A percentile compares a stretch with the other conserved stretches of the same genome.
These are phyloP conservation scores for Thraustochytrium striatum DNA, from an alignment of 352 stramenopile genomes.

Conservation along the genomic window DNA sequence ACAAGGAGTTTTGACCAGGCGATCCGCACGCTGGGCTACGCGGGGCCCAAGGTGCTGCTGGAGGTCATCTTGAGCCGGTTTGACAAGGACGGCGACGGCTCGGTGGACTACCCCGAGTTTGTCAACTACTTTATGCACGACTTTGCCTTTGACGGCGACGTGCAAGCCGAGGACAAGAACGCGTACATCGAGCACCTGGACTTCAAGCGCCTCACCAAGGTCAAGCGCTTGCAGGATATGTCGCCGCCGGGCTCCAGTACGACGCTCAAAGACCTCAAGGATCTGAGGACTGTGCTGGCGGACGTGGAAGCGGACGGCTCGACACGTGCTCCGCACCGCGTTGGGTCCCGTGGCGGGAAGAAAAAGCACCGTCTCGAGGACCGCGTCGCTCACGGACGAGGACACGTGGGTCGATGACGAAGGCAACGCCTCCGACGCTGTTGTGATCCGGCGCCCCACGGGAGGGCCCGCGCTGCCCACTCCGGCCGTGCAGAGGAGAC, in stretches of 20 bases:
- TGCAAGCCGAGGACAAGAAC: neutral
- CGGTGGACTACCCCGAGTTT: constrained; percentile 36
- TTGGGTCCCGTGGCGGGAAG: neutral
- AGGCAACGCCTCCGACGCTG: neutral
- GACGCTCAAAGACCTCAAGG: too few species aligned
- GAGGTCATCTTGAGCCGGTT: constrained; percentile 22
- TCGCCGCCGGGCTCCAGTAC: neutral
- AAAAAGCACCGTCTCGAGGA: neutral
- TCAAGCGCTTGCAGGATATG: neutral
- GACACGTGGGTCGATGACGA: neutral
- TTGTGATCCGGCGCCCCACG: too few species aligned
- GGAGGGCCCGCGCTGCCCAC: too few species aligned
- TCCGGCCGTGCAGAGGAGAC: too few species aligned
- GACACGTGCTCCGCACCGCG: neutral
- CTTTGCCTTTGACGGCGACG: neutral
- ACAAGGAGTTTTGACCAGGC: constrained; percentile 3
- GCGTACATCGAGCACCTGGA: neutral
- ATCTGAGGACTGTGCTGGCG: too few species aligned
- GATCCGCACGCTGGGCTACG: neutral
- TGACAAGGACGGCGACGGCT: constrained; percentile 35
- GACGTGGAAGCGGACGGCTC: too few species aligned
- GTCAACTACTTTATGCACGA: constrained; percentile 30
- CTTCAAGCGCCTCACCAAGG: neutral
- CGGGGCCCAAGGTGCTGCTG: neutral
- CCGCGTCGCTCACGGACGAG: neutral